Conservation (phyloP, 129 eudicot genomes). For the Lactuca sativa region DNA sequence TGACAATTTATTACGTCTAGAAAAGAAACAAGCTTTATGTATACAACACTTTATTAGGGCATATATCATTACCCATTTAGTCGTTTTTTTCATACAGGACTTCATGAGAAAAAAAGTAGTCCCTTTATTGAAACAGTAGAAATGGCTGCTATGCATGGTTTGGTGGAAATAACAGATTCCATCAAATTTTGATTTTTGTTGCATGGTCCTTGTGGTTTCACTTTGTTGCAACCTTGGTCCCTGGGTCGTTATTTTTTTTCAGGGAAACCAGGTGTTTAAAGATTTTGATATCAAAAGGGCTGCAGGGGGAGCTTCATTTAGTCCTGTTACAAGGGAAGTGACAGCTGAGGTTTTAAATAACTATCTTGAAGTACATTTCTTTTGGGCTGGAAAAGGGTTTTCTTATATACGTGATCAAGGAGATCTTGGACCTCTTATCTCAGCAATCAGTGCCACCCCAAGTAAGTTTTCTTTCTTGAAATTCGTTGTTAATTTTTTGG, state of each 20-base stretch:
- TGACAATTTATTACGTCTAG: too few species aligned
- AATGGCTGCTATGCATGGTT: too few species aligned
- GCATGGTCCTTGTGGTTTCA: slow-evolving; percentile 19
- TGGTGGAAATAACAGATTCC: too few species aligned
- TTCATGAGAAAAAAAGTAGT: too few species aligned
- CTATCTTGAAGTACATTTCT: slow-evolving; percentile 51
- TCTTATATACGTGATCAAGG: slow-evolving; percentile 42
- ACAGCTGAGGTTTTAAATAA: slow-evolving; percentile 35
- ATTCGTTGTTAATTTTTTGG: not conserved
- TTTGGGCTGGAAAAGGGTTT: slow-evolving; percentile 77
- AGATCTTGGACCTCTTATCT: slow-evolving; percentile 43
- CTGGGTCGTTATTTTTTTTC: not conserved
- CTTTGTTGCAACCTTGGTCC: slow-evolving; percentile 17
- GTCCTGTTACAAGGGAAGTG: slow-evolving; percentile 33
- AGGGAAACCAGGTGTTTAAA: slow-evolving; percentile 31
- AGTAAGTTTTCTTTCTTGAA: slow-evolving; percentile 14
- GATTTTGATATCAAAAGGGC: slow-evolving; percentile 36
- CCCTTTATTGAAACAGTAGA: too few species aligned
- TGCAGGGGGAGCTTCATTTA: slow-evolving; percentile 36
- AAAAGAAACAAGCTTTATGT: too few species aligned
- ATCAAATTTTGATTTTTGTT: not conserved
- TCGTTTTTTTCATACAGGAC: too few species aligned
- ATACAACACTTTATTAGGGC: too few species aligned
- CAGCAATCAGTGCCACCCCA: slow-evolving; percentile 50
- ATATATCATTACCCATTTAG: too few species aligned